Percentiles rank a stretch among this genome's conserved stretches.
These are phyloP conservation scores for Aspergillus nanangensis DNA, from an alignment of 495 filamentous ascomycete species.

Conservation along the genomic window DNA sequence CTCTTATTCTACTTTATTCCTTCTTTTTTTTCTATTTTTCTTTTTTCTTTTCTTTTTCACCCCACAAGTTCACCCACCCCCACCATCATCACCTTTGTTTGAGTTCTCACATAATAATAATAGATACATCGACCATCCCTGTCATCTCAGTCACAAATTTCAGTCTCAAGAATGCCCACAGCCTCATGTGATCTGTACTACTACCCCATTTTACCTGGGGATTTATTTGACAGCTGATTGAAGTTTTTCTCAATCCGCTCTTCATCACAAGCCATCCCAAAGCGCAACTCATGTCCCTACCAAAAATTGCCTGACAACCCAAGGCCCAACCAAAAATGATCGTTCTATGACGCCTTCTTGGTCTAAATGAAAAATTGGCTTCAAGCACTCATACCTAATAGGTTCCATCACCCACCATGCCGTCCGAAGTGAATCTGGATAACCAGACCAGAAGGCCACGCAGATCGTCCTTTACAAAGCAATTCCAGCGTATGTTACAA, in stretches of 20 bases:
- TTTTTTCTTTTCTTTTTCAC: constrained; percentile 5
- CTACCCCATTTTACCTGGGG: not conserved
- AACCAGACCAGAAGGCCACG: constrained; percentile 20
- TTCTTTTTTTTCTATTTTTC: constrained; percentile 6
- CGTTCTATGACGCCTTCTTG: too few species aligned
- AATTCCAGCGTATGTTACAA: constrained; percentile 31
- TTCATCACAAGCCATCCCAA: too few species aligned
- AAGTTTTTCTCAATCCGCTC: not conserved
- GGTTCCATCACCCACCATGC: too few species aligned
- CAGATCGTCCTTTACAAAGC: constrained; percentile 32
- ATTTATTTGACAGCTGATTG: not conserved
- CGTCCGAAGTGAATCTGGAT: constrained; percentile 9
- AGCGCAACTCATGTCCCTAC: too few species aligned
- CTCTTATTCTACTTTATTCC: not conserved
- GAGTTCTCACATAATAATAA: too few species aligned
- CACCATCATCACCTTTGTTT: not conserved
- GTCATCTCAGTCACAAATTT: too few species aligned
- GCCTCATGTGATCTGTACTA: constrained; percentile 8
- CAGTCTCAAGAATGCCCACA: not conserved
- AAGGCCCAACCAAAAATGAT: too few species aligned
- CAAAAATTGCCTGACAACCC: too few species aligned
- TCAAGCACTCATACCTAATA: too few species aligned
- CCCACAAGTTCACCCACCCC: not conserved
- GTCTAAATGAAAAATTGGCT: too few species aligned
- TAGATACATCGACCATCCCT: too few species aligned